Conservation (phyloP, 257 asterid species). For the Capsicum baccatum region DNA sequence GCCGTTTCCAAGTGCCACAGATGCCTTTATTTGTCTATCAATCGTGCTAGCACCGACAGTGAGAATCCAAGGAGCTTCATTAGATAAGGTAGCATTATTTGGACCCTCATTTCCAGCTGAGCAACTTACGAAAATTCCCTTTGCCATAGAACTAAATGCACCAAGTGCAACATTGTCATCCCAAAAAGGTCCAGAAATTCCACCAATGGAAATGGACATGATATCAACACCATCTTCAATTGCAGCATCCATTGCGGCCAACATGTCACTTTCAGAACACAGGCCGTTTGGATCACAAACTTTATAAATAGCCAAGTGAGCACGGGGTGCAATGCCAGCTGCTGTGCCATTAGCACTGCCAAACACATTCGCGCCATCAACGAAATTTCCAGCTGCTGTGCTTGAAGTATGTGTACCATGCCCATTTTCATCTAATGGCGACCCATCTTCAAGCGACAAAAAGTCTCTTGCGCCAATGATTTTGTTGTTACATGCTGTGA, state of each 20-base stretch:
- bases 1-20: constrained; percentile 14
- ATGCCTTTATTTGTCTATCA: constrained; percentile 30
- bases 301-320: constrained; percentile 35
- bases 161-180: constrained; percentile 27
- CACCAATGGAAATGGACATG: constrained; percentile 32
- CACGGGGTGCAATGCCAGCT: constrained; percentile 27
- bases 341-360: constrained; percentile 28
- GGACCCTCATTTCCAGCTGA: constrained; percentile 33
- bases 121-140: constrained; percentile 33
- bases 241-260: constrained; percentile 33
- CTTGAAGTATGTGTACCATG: constrained; percentile 36
- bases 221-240: constrained; percentile 36
- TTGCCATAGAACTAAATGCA: constrained; percentile 32
- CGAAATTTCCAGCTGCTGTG: constrained; percentile 25
- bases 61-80: constrained; percentile 35
- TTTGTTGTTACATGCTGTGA: constrained; percentile 33
- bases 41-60: constrained; percentile 37
- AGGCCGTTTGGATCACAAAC: constrained; percentile 17
- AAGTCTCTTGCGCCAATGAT: constrained; percentile 27
- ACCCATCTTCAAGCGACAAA: constrained; percentile 4
- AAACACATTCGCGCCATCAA: constrained; percentile 16
- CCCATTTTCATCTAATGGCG: constrained; percentile 7
- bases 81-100: not conserved
- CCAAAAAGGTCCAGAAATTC: constrained; percentile 25
- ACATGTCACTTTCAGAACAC: constrained; percentile 27